Percentiles rank a stretch among this genome's conserved stretches.
phyloP scores from a whole-genome alignment of 352 stramenopile species.

The Pythium aristosporum region DNA sequence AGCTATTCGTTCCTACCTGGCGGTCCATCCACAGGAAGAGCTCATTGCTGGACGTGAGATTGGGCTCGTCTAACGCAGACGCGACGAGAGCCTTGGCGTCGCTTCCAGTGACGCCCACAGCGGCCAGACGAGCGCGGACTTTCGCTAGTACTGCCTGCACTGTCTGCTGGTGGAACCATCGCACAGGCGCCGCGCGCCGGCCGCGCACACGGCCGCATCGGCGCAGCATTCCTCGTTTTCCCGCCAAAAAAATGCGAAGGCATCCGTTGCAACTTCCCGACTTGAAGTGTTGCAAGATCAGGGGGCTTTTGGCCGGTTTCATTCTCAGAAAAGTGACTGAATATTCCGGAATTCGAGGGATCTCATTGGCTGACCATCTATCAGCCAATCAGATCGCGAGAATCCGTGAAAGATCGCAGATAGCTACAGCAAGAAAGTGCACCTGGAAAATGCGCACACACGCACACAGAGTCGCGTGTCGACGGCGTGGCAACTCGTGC shows the following conservation, averaged over 20 bases:
- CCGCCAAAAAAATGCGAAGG: conserved; percentile 1
- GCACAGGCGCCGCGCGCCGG: not conserved
- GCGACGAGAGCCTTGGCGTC: conserved; percentile 65
- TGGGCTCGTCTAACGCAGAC: conserved; percentile 38
- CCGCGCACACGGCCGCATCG: not conserved
- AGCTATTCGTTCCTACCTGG: conserved; percentile 20
- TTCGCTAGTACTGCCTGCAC: conserved; percentile 22
- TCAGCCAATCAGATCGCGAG: conserved; percentile 14
- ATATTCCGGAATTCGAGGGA: conserved; percentile 2
- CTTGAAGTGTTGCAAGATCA: not conserved
- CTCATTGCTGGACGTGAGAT: conserved; percentile 43
- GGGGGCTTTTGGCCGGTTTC: not conserved
- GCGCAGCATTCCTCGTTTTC: conserved; percentile 1
- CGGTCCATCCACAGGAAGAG: conserved; percentile 58
- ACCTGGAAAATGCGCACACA: conserved; percentile 21
- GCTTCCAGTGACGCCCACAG: conserved; percentile 6
- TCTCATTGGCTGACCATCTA: conserved; percentile 23
- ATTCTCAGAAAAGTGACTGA: conserved; percentile 22
- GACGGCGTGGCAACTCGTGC: too few species aligned
- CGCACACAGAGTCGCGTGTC: not conserved
- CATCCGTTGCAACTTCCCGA: not conserved
- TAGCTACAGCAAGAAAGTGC: conserved; percentile 13
- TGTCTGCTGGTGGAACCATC: conserved; percentile 18
- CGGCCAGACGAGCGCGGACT: conserved; percentile 27
- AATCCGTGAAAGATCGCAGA: conserved; percentile 22